These are phyloP conservation scores for Ophiosphaerella narmari DNA, from an alignment of 2,329 filamentous ascomycete species.

Conservation along the genomic window DNA sequence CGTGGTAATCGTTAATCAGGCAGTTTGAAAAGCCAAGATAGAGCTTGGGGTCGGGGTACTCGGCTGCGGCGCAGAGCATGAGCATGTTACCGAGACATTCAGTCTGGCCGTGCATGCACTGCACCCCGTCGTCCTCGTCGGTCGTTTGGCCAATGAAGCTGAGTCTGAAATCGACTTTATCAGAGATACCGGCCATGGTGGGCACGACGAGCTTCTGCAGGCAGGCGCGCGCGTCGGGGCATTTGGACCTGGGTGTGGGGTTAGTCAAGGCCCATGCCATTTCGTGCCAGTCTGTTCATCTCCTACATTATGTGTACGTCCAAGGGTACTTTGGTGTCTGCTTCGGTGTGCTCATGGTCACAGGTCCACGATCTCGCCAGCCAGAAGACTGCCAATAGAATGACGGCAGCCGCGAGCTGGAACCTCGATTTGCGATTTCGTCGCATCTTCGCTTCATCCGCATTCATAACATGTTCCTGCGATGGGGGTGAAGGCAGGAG, in stretches of 20 bases:
- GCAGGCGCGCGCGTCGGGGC: conserved; percentile 86
- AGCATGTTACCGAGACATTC: conserved; percentile 96
- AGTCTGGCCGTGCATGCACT: conserved; percentile 84
- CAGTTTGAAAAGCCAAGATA: conserved; percentile 95
- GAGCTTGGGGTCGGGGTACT: conserved; percentile 84
- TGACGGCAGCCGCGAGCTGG: conserved; percentile 28
- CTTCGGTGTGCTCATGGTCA: conserved; percentile 28
- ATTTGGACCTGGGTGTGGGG: conserved; percentile 62
- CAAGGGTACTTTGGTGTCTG: conserved; percentile 65
- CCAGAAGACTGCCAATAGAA: conserved; percentile 40
- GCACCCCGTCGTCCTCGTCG: conserved; percentile 78
- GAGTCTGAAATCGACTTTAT: conserved; percentile 88
- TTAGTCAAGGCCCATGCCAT: neutral
- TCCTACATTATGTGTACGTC: conserved; percentile 89
- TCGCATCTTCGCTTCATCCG: conserved; percentile 17
- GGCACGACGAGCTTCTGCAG: conserved; percentile 81
- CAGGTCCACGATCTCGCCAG: conserved; percentile 34
- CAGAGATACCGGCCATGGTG: conserved; percentile 77
- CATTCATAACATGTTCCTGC: conserved; percentile 9
- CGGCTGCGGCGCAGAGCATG: conserved; percentile 82
- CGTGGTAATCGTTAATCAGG: conserved; percentile 72
- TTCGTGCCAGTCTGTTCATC: neutral
- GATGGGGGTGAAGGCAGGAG: conserved; percentile 29
- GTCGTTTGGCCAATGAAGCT: conserved; percentile 82
- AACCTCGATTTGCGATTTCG: conserved; percentile 28